Conservation (phyloP, 2,329 filamentous ascomycete species). For the Scedosporium aurantiacum region DNA sequence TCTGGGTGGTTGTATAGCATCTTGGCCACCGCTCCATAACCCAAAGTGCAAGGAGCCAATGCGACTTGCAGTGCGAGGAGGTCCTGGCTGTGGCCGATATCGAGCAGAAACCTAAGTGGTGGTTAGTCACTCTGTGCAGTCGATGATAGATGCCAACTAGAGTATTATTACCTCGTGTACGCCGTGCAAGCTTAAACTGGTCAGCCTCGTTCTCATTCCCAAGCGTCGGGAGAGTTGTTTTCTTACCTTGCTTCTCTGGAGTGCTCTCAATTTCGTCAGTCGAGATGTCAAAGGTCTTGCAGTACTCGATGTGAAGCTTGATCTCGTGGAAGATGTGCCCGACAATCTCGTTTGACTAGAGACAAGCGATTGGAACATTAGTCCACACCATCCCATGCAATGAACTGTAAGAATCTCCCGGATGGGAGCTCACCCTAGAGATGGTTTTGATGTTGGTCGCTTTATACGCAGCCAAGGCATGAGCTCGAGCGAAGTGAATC, state of each 20-base stretch:
- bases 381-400: no score
- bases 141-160: not conserved
- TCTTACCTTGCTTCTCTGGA: constrained; percentile 39
- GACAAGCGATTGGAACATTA: not conserved
- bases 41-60: constrained; percentile 78
- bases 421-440: constrained; percentile 37
- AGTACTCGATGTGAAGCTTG: constrained; percentile 71
- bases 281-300: constrained; percentile 66
- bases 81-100: constrained; percentile 78
- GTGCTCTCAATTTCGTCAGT: constrained; percentile 60
- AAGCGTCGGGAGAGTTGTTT: not conserved
- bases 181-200: constrained; percentile 54
- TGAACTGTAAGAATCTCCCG: not conserved
- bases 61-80: constrained; percentile 79
- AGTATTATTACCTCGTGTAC: constrained; percentile 43
- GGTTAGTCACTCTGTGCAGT: constrained; percentile 11
- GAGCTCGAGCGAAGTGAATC: constrained; percentile 81
- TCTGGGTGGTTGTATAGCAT: constrained; percentile 53
- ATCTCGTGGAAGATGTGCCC: constrained; percentile 70
- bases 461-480: constrained; percentile 79
- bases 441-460: constrained; percentile 64
- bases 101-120: constrained; percentile 60
- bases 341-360: constrained; percentile 42
- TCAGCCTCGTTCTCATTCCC: not conserved
- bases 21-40: constrained; percentile 70